phyloP scores from a whole-genome alignment of 768 basidiomycete species.

The Hydnum rufescens region DNA sequence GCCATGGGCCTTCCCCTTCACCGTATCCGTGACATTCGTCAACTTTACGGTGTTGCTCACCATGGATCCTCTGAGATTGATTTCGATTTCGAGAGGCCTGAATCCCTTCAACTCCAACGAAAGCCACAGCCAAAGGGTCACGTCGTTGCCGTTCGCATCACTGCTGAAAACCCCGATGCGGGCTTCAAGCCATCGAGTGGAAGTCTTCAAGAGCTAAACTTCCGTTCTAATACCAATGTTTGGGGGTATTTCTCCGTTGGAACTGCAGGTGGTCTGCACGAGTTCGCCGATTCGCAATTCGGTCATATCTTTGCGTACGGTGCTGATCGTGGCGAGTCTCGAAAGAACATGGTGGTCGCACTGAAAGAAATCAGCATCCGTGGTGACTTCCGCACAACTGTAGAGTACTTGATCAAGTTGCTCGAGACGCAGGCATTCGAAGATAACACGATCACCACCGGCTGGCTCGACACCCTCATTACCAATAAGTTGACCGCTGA shows the following conservation, averaged over 20 bases:
- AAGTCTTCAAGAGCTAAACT: conserved; percentile 93
- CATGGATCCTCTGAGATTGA: conserved; percentile 83
- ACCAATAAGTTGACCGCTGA: conserved; percentile 95
- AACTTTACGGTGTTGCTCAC: conserved; percentile 85
- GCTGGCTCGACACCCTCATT: conserved; percentile 95
- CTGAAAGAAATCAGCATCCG: conserved; percentile 96
- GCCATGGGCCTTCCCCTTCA: conserved; percentile 97
- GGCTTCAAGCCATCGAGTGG: conserved; percentile 99
- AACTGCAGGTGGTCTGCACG: conserved; percentile 89
- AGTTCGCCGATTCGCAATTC: conserved; percentile 98
- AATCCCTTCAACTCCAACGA: conserved; percentile 71
- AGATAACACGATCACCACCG: conserved; percentile 94
- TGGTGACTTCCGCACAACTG: conserved; percentile 95
- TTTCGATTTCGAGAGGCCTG: conserved; percentile 86
- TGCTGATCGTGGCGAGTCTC: conserved; percentile 79
- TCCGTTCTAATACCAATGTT: conserved; percentile 96
- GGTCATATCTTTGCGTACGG: conserved; percentile 99
- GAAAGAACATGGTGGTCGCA: conserved; percentile 99
- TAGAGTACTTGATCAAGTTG: conserved; percentile 97
- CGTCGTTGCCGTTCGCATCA: conserved; percentile 97
- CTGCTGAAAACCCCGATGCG: conserved; percentile 97
- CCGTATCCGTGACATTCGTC: conserved; percentile 87
- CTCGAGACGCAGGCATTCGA: conserved; percentile 91
- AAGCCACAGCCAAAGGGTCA: conserved; percentile 95
- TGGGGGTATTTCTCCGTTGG: conserved; percentile 99